Percentiles rank a stretch among this genome's conserved stretches.
Conservation (phyloP, 2,329 filamentous ascomycete genomes). For the Camptophora hylomeconis region DNA sequence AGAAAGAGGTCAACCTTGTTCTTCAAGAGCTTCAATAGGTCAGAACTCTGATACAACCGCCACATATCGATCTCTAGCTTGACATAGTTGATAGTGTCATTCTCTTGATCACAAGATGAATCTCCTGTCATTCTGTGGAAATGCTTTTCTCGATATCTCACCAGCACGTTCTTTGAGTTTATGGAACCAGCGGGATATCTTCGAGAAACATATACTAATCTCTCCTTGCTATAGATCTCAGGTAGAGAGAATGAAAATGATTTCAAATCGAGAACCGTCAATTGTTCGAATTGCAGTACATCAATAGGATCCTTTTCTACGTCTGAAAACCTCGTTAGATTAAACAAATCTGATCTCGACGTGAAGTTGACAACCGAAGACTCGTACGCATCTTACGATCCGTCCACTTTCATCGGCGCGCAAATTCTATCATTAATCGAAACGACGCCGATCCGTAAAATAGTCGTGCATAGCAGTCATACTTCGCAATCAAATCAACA, state of each 20-base stretch:
- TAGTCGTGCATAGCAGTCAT: constrained; percentile 2
- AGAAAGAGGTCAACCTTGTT: constrained; percentile 41
- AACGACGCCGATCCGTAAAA: constrained; percentile 2
- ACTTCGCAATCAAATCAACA: too few relatives aligned
- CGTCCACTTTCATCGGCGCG: constrained; percentile 3
- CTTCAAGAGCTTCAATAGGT: constrained; percentile 25
- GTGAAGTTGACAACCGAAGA: constrained; percentile 1
- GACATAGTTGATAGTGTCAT: constrained; percentile 7
- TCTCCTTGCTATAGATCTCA: constrained; percentile 5
- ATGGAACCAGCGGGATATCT: constrained; percentile 23
- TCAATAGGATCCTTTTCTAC: constrained; percentile 3
- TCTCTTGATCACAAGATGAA: constrained; percentile 20
- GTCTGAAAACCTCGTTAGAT: constrained; percentile 2
- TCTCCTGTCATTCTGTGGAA: constrained; percentile 18
- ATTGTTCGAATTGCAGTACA: too few relatives aligned
- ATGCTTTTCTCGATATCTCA: constrained; percentile 9
- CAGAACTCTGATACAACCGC: constrained; percentile 46
- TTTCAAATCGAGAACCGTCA: too few relatives aligned
- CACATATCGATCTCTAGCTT: constrained; percentile 32
- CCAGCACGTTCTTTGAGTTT: constrained; percentile 11
- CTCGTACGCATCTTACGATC: constrained; percentile 1
- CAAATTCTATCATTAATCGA: constrained; percentile 4
- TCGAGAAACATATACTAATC: constrained; percentile 29
- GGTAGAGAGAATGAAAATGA: constrained; percentile 5
- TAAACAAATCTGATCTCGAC: constrained; percentile 3